These are phyloP conservation scores for Dryas alaskensis DNA, from an alignment of 306 rosid genomes.

Conservation along the genomic window DNA sequence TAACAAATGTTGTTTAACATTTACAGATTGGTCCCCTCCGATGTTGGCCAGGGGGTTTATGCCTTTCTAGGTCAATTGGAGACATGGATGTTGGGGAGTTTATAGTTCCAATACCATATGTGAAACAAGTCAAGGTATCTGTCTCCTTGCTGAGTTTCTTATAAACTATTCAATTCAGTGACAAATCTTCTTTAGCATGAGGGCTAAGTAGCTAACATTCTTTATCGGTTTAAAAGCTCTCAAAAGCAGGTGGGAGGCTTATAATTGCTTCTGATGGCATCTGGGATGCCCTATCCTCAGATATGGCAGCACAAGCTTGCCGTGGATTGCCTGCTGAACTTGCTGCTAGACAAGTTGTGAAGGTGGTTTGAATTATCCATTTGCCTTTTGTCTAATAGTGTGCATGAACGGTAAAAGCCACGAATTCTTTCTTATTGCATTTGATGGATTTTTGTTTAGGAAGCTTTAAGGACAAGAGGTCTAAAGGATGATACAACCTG, in stretches of 20 bases:
- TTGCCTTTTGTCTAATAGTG: conserved; percentile 12
- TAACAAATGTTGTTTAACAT: conserved; percentile 21
- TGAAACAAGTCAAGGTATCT: conserved; percentile 92
- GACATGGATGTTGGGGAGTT: conserved; percentile 99
- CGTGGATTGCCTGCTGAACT: conserved; percentile 92
- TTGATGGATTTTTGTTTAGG: conserved; percentile 41
- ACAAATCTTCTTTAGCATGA: conserved; percentile 1
- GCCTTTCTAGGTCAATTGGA: conserved; percentile 96
- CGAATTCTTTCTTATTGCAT: conserved; percentile 9
- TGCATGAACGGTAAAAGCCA: conserved; percentile 14
- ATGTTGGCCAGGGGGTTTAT: conserved; percentile 98
- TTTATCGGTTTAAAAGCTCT: conserved; percentile 47
- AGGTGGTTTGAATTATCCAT: conserved; percentile 44
- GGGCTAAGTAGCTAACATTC: conserved; percentile 25
- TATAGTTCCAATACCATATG: conserved; percentile 88
- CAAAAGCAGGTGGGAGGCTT: conserved; percentile 90
- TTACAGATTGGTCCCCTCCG: conserved; percentile 97
- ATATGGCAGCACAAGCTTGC: conserved; percentile 79
- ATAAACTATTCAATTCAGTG: neutral
- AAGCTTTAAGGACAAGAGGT: conserved; percentile 77
- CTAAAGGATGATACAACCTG: conserved; percentile 95
- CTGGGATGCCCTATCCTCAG: conserved; percentile 94
- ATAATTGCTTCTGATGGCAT: conserved; percentile 94
- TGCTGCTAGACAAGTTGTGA: conserved; percentile 91
- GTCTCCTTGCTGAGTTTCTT: neutral